A percentile compares a stretch with the other conserved stretches of the same genome.
phyloP scores from a whole-genome alignment of 2,329 filamentous ascomycete genomes.

The Trichoderma koningii region DNA sequence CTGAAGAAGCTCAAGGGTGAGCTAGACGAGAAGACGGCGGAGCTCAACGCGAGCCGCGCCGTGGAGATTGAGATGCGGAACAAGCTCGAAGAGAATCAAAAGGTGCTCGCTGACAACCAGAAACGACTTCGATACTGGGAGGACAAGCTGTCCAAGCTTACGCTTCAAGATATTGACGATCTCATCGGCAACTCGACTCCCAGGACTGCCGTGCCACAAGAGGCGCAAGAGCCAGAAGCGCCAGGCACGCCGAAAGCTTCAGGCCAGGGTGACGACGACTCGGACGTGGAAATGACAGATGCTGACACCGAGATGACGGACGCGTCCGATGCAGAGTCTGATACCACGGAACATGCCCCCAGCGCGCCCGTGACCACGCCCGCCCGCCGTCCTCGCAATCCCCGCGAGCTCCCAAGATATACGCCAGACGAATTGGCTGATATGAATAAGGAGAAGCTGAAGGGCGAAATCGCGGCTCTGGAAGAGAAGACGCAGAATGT shows the following conservation, averaged over 20 bases:
- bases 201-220: conserved; percentile 35
- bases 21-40: conserved; percentile 80
- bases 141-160: conserved; percentile 83
- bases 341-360: conserved; percentile 35
- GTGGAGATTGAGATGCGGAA: conserved; percentile 98
- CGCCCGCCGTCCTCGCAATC: conserved; percentile 51
- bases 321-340: conserved; percentile 31
- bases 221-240: conserved; percentile 31
- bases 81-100: conserved; percentile 95
- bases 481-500: conserved; percentile 78
- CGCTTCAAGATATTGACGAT: conserved; percentile 77
- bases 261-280: conserved; percentile 31
- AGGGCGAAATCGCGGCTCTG: conserved; percentile 62
- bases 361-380: conserved; percentile 33
- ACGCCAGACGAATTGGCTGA: conserved; percentile 69
- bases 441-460: conserved; percentile 64
- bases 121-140: conserved; percentile 83
- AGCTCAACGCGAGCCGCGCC: conserved; percentile 85
- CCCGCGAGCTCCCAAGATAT: conserved; percentile 71
- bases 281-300: conserved; percentile 41
- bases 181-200: conserved; percentile 49
- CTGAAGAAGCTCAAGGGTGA: conserved; percentile 78
- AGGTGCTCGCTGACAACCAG: conserved; percentile 81
- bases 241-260: conserved; percentile 26
- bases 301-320: conserved; percentile 33